Percentiles rank a stretch among this genome's conserved stretches.
These are phyloP conservation scores for Tephrocybe sp. DNA, from an alignment of 768 basidiomycete species.

Conservation along the genomic window DNA sequence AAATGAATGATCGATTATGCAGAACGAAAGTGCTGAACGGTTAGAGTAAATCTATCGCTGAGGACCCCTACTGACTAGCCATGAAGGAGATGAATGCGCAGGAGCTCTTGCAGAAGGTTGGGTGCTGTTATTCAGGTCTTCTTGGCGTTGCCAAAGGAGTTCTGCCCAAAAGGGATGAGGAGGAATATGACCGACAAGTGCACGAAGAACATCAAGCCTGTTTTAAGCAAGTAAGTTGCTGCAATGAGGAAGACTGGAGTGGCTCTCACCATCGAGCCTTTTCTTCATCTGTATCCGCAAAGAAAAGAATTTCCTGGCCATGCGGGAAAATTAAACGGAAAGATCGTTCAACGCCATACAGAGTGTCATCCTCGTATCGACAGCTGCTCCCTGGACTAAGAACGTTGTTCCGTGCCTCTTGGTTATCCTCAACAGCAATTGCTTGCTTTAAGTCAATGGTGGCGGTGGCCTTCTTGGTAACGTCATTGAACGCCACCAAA, in stretches of 20 bases:
- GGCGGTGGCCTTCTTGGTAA: slow-evolving; percentile 85
- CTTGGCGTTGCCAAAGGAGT: slow-evolving; percentile 81
- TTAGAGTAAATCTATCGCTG: slow-evolving; percentile 11
- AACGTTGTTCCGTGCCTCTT: slow-evolving; percentile 48
- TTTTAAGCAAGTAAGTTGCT: neutral
- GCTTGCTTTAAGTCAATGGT: slow-evolving; percentile 92
- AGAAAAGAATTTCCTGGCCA: slow-evolving; percentile 82
- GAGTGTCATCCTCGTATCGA: slow-evolving; percentile 55
- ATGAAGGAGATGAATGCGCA: slow-evolving; percentile 15
- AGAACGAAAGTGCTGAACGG: neutral
- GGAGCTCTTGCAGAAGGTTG: slow-evolving; percentile 7
- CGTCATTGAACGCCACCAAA: slow-evolving; percentile 87
- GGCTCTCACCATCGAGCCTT: slow-evolving; percentile 76
- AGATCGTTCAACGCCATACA: slow-evolving; percentile 74
- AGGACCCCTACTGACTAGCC: slow-evolving; percentile 19
- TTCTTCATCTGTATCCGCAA: slow-evolving; percentile 86
- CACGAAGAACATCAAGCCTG: slow-evolving; percentile 85
- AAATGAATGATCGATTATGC: neutral
- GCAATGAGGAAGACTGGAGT: neutral
- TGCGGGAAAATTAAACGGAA: slow-evolving; percentile 82
- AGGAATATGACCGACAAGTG: slow-evolving; percentile 86
- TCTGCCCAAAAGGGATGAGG: slow-evolving; percentile 94
- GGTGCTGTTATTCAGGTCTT: slow-evolving; percentile 29
- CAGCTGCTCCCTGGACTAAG: slow-evolving; percentile 35
- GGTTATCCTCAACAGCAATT: slow-evolving; percentile 71